A percentile compares a stretch with the other conserved stretches of the same genome.
phyloP scores from a whole-genome alignment of 2,329 filamentous ascomycete genomes.

The Trichoderma sp. region DNA sequence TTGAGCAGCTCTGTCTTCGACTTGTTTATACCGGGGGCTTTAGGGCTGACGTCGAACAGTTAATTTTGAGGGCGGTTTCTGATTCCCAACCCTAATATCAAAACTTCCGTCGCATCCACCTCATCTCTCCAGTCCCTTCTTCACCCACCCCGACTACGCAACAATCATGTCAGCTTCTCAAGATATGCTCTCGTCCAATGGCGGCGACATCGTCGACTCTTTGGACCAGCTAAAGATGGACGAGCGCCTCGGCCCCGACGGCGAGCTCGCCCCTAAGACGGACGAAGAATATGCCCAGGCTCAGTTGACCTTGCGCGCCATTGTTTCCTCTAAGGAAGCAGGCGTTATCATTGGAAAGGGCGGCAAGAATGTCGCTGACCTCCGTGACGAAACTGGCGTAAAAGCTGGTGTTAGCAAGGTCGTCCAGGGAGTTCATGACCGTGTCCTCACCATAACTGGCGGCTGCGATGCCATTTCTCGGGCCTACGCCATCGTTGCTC shows the following conservation, averaged over 20 bases:
- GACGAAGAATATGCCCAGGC: slow-evolving; percentile 95
- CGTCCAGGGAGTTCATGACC: slow-evolving; percentile 94
- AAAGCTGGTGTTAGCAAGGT: slow-evolving; percentile 99
- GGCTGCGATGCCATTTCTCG: slow-evolving; percentile 83
- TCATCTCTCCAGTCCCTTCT: neutral
- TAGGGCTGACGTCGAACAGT: neutral
- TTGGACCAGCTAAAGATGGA: slow-evolving; percentile 65
- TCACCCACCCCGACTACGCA: slow-evolving; percentile 4
- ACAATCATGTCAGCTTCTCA: slow-evolving; percentile 60
- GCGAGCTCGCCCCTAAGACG: slow-evolving; percentile 79
- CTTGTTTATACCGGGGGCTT: neutral
- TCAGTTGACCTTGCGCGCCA: slow-evolving; percentile 90
- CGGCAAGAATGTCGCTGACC: slow-evolving; percentile 95
- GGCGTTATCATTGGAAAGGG: slow-evolving; percentile 99
- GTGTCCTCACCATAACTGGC: slow-evolving; percentile 92
- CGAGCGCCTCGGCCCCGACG: slow-evolving; percentile 67
- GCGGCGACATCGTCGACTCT: slow-evolving; percentile 57
- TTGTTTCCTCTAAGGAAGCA: slow-evolving; percentile 98
- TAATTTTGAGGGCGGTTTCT: neutral
- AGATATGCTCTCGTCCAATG: slow-evolving; percentile 54
- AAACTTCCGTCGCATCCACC: slow-evolving; percentile 6
- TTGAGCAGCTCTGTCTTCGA: neutral
- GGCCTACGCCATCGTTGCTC: slow-evolving; percentile 90
- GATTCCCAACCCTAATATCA: neutral
- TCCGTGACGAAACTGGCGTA: slow-evolving; percentile 95